Evolutionary conservation across 208 protist genomes (phyloP), one percentile per base, ranked within the genome.

Genomic region (Naegleria gruberi): DNA sequence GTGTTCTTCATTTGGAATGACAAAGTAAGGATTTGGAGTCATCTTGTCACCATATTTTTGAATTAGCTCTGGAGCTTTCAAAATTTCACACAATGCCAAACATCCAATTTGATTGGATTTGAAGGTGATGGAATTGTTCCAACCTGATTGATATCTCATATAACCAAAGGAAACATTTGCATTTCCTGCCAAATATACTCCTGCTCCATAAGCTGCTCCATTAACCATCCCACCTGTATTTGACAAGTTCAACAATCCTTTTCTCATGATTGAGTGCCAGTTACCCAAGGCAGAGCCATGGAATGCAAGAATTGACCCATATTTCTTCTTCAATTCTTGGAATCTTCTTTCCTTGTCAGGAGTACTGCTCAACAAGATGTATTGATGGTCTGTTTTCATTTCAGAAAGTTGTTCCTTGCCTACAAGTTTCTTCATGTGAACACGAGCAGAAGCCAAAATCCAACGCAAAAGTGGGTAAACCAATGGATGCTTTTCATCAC

Each of bases 181-280:
- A 74, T 82, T 55, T 3, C 90, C 45, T 6, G 92, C 91, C 34
- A 94, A 73, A 65, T 94, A 94, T 19, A 94, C 89, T 19, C 93
- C 93, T 34, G 77, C 46, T 19, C 93, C 93, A 82, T 94, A 89
- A 6, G 93, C 93, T n/a, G 92, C 91, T 26, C 93, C 93, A 85
- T 94, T 87, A 0, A 93, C 47, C 86, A 92, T 65, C 40, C 90
- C 55, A 19, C 74, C 81, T 23, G 92, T 94, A 41, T 90, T 90
- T 37, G 55, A 90, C 55, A 87, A 34, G 40, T 94, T 94, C 10
- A 57, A 34, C 34, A 94, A 89, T 34, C 93, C 92, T 2, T 92
- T 91, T 23, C 92, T 85, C 37, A 94, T 87, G 43, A 94, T 94
- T 43, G 51, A 37, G 51, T 93, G 92, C 93, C 93, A 94, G 74